Evolutionary conservation across 345 rosid genomes (phyloP).

Genomic region (Brassica rapa): DNA sequence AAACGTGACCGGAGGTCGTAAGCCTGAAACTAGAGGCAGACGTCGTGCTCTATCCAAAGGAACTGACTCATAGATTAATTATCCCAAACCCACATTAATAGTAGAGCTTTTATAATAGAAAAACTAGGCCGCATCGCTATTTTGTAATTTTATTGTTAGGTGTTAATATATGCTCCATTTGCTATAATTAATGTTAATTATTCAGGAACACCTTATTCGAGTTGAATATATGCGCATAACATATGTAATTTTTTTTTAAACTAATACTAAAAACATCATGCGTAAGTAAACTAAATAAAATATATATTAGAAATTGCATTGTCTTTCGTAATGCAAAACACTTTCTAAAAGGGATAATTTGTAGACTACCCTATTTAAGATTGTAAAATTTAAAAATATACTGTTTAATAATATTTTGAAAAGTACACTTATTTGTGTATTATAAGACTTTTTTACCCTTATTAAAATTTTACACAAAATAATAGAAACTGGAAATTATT

Average conservation of each 20-base stretch:
- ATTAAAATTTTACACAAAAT: no score
- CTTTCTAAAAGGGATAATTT: background rate
- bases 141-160: background rate
- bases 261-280: background rate
- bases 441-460: no score
- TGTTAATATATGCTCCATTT: background rate
- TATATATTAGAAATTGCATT: background rate
- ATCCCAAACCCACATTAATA: no score
- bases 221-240: background rate
- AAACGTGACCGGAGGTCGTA: no score
- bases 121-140: background rate
- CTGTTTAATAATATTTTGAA: no score
- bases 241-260: background rate
- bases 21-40: no score
- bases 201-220: background rate
- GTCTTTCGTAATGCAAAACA: background rate
- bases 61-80: no score
- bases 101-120: no score
- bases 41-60: no score
- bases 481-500: no score
- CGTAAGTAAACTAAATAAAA: background rate
- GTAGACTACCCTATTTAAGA: background rate
- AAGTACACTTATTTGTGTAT: no score
- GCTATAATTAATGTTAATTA: background rate
- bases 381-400: no score